Percentiles rank a stretch among this genome's conserved stretches.
These are phyloP conservation scores for Candida xyloterini DNA, from an alignment of 805 yeast genomes.

Conservation along the genomic window DNA sequence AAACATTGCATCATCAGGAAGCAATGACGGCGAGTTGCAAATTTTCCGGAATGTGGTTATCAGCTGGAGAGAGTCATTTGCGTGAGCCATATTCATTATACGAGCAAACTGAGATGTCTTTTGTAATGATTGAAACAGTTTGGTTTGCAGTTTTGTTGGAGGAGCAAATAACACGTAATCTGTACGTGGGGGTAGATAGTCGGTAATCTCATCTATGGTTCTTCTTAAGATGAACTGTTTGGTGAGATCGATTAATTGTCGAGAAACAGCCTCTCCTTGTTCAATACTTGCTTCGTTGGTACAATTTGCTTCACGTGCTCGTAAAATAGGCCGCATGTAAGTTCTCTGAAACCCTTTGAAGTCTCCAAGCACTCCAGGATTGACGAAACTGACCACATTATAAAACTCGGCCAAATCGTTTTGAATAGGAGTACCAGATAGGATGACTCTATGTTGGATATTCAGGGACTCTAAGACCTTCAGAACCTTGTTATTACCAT, in stretches of 20 bases:
- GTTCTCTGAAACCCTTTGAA: constrained; percentile 54
- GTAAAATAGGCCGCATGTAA: constrained; percentile 66
- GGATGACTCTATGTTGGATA: constrained; percentile 54
- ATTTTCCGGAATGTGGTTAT: constrained; percentile 76
- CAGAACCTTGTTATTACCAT: constrained; percentile 65
- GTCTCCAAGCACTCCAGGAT: constrained; percentile 76
- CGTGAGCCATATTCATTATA: constrained; percentile 29
- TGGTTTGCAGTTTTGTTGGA: constrained; percentile 63
- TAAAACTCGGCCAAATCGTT: constrained; percentile 84
- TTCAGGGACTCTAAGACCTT: constrained; percentile 56
- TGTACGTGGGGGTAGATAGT: constrained; percentile 67
- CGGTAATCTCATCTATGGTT: constrained; percentile 52
- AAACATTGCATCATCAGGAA: constrained; percentile 49
- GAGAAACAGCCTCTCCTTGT: constrained; percentile 59
- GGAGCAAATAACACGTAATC: constrained; percentile 76
- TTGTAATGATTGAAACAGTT: constrained; percentile 51
- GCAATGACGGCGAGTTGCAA: constrained; percentile 75
- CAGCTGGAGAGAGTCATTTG: constrained; percentile 54
- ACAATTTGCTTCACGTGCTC: constrained; percentile 66
- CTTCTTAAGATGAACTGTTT: constrained; percentile 69
- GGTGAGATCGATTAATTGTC: constrained; percentile 63
- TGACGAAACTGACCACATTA: constrained; percentile 75
- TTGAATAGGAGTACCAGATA: constrained; percentile 73
- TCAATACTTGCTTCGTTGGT: constrained; percentile 45
- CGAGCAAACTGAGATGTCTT: constrained; percentile 35